A percentile compares a stretch with the other conserved stretches of the same genome.
phyloP scores from a whole-genome alignment of 2,329 filamentous ascomycete species.

The Mycosphaerella sp. region DNA sequence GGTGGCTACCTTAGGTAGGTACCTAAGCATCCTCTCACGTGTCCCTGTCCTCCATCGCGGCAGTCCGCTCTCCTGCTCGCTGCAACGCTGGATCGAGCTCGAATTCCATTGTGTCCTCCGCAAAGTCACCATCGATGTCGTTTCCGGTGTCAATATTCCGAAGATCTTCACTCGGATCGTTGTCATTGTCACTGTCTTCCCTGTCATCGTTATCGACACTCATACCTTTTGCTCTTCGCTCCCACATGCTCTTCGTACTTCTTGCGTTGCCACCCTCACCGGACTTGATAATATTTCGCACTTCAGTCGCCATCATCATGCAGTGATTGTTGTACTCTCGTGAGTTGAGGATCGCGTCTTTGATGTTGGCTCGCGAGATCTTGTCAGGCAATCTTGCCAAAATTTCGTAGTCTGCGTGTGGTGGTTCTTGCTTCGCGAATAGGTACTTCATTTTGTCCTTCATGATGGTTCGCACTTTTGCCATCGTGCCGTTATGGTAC shows the following conservation, averaged over 20 bases:
- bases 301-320: slow-evolving; percentile 9
- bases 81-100: slow-evolving; percentile 2
- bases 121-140: slow-evolving; percentile 8
- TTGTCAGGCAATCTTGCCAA: slow-evolving; percentile 20
- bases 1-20: too few relatives aligned
- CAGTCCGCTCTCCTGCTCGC: not conserved
- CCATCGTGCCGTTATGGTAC: slow-evolving; percentile 74
- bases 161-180: slow-evolving; percentile 11
- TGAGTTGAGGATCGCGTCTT: slow-evolving; percentile 10
- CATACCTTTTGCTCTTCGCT: slow-evolving; percentile 13
- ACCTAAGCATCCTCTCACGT: too few relatives aligned
- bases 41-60: too few relatives aligned
- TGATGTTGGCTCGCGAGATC: slow-evolving; percentile 15
- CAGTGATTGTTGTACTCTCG: slow-evolving; percentile 7
- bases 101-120: not conserved
- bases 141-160: slow-evolving; percentile 10
- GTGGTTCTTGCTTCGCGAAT: slow-evolving; percentile 32
- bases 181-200: slow-evolving; percentile 10
- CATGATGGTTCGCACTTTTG: slow-evolving; percentile 81
- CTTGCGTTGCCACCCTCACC: slow-evolving; percentile 5
- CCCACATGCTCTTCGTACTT: slow-evolving; percentile 9
- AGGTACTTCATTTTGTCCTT: slow-evolving; percentile 65
- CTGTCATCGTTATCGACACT: slow-evolving; percentile 15
- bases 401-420: slow-evolving; percentile 26
- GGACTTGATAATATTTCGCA: slow-evolving; percentile 11